Evolutionary conservation across 1,139 yeast genomes (phyloP).

Genomic region (Blastobotrys persicus): DNA sequence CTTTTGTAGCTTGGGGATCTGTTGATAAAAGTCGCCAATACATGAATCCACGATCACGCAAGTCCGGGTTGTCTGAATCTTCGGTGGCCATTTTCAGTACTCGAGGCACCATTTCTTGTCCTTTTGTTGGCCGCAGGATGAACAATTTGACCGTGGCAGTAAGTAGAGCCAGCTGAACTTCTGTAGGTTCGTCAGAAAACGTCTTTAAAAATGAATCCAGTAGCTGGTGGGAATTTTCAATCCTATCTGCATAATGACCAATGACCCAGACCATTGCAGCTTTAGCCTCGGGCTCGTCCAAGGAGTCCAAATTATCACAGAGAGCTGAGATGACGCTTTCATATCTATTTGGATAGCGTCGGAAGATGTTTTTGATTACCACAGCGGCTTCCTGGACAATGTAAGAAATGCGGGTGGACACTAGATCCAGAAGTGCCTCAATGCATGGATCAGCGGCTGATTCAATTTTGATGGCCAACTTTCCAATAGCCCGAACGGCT

Average conservation of each 20-base stretch:
- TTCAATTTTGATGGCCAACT: slow-evolving; percentile 72
- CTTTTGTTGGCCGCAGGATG: slow-evolving; percentile 53
- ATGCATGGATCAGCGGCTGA: slow-evolving; percentile 63
- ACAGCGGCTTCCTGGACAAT: slow-evolving; percentile 78
- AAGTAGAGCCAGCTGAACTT: slow-evolving; percentile 70
- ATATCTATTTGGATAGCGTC: slow-evolving; percentile 65
- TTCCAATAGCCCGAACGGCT: slow-evolving; percentile 87
- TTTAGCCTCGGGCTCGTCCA: slow-evolving; percentile 78
- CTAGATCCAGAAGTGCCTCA: slow-evolving; percentile 55
- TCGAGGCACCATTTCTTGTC: slow-evolving; percentile 57
- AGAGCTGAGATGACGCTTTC: slow-evolving; percentile 44
- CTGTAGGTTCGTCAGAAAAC: slow-evolving; percentile 61
- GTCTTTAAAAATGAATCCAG: slow-evolving; percentile 47
- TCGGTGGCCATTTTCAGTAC: slow-evolving; percentile 73
- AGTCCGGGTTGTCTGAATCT: slow-evolving; percentile 72
- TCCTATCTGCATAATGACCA: slow-evolving; percentile 63
- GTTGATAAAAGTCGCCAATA: slow-evolving; percentile 79
- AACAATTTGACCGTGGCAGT: slow-evolving; percentile 76
- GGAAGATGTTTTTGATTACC: slow-evolving; percentile 70
- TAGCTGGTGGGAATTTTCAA: slow-evolving; percentile 48
- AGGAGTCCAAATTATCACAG: slow-evolving; percentile 44
- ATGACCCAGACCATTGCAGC: slow-evolving; percentile 80
- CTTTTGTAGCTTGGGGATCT: slow-evolving; percentile 44
- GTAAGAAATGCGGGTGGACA: slow-evolving; percentile 66
- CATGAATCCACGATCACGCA: slow-evolving; percentile 80